Percentiles rank a stretch among this genome's conserved stretches.
phyloP scores from a whole-genome alignment of 495 filamentous ascomycete species.

The Amphirosellinia nigrospora region DNA sequence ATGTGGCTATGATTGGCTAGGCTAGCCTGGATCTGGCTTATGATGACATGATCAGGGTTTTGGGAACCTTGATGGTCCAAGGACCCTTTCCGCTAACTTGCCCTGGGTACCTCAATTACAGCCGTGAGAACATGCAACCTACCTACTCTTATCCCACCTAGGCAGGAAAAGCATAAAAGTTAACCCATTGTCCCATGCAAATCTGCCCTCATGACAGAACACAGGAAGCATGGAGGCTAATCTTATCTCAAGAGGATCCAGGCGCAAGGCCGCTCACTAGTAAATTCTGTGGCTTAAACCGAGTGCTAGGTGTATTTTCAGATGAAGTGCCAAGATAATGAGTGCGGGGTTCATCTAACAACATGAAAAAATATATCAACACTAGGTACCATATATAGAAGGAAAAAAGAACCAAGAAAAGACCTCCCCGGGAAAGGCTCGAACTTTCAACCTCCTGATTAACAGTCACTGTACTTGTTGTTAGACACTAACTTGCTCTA shows the following conservation, averaged over 20 bases:
- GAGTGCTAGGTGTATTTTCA: not conserved
- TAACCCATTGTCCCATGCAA: no score
- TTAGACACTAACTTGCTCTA: no score
- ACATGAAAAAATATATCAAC: no score
- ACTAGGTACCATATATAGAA: no score
- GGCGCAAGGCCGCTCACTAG: not conserved
- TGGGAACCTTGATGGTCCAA: constrained; percentile 27
- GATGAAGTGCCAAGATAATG: not conserved
- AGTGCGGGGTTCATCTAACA: no score
- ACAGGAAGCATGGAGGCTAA: not conserved
- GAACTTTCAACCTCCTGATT: no score
- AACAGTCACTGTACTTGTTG: no score
- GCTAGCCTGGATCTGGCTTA: not conserved
- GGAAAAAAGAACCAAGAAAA: no score
- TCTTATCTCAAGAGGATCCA: not conserved
- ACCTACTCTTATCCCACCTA: not conserved
- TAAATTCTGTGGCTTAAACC: not conserved
- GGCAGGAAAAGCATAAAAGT: not conserved
- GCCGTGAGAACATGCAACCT: not conserved
- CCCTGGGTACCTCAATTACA: constrained; percentile 3
- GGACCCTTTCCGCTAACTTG: not conserved
- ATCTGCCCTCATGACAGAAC: not conserved
- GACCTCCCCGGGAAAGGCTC: no score
- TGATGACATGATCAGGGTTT: constrained; percentile 6
- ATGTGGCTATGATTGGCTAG: constrained; percentile 14